Evolutionary conservation across 495 filamentous ascomycete genomes (phyloP).

Genomic region (Friedmanniomyces endolithicus): DNA sequence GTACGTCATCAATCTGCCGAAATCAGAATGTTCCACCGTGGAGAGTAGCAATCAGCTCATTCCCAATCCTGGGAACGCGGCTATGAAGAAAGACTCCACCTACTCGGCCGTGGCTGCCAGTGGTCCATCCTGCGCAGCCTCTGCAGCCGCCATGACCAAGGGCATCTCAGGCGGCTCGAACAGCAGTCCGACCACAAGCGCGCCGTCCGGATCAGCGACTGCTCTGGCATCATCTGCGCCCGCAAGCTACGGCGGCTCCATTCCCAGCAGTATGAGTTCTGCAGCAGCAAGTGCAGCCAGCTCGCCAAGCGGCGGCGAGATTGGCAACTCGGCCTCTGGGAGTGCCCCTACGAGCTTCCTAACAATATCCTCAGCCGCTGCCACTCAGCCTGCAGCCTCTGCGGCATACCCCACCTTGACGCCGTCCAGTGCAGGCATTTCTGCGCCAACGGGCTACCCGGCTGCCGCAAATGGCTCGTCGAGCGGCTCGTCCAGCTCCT

Average conservation of each 20-base stretch:
- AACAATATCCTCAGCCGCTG: not conserved
- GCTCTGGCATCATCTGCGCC: slow-evolving; percentile 6
- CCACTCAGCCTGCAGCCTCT: slow-evolving; percentile 7
- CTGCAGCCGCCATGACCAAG: slow-evolving; percentile 9
- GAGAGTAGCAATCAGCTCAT: slow-evolving; percentile 37
- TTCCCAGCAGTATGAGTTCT: not conserved
- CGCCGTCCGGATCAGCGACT: not conserved
- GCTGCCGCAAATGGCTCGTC: not conserved
- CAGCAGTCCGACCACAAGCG: slow-evolving; percentile 3
- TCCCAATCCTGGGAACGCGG: slow-evolving; percentile 41
- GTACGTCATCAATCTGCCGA: slow-evolving; percentile 64
- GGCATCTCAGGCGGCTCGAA: slow-evolving; percentile 12
- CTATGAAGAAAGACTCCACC: slow-evolving; percentile 27
- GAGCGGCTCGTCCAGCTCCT: not conserved
- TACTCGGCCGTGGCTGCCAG: slow-evolving; percentile 1
- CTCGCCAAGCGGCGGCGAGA: not conserved
- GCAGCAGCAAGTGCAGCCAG: not conserved
- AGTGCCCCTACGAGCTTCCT: not conserved
- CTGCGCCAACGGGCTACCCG: slow-evolving; percentile 12
- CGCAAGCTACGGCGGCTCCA: not conserved
- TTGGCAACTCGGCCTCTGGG: not conserved
- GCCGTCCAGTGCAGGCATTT: not conserved
- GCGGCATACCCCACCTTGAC: slow-evolving; percentile 8
- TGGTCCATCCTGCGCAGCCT: slow-evolving; percentile 6
- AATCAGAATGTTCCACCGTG: slow-evolving; percentile 37